Evolutionary conservation across 2,329 filamentous ascomycete genomes (phyloP), one percentile per base, ranked within the genome.

Genomic region (Zasmidium citrigriseum): DNA sequence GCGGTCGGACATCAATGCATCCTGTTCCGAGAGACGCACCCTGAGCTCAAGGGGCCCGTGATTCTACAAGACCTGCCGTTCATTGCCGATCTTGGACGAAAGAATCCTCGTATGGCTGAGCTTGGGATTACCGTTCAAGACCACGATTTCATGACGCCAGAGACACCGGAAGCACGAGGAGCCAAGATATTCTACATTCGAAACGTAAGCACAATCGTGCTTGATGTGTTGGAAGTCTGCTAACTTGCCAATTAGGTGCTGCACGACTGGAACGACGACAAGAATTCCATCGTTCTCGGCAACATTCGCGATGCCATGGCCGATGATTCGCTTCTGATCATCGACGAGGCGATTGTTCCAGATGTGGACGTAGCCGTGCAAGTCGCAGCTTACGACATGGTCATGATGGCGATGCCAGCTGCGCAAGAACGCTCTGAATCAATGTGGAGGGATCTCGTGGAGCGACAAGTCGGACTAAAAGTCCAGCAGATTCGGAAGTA

Each of bases 191-290:
- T 25, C 52, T 54, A 54, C 25, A 45, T 54, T 5, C 34, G 52
- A 10, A 52, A 41, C 50, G n/a, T n/a, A n/a, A n/a, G n/a, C n/a
- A n/a, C n/a, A n/a, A n/a, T n/a, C n/a, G n/a, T n/a, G n/a, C n/a
- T n/a, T n/a, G n/a, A n/a, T n/a, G n/a, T n/a, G n/a, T n/a, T n/a
- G n/a, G 14, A 34, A 34, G 27, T 7, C 7, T 34, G 14, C 27
- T 34, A 14, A 34, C 14, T 34, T 34, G 27, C n/a, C n/a, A n/a
- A n/a, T 41, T 41, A 7, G 34, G 52, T 54, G 18, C 41, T 54
- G 9, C 52, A 54, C 18, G 23, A 54, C 22, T 54, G 52, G 52
- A 45, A 52, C 21, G 41, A 54, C 52, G 52, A 34, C 5, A 20
- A 12, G 16, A 27, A 25, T 22, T 10, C 21, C 16, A 9, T 29